phyloP scores from a whole-genome alignment of 148 eudicot species.

The Agrostemma githago region DNA sequence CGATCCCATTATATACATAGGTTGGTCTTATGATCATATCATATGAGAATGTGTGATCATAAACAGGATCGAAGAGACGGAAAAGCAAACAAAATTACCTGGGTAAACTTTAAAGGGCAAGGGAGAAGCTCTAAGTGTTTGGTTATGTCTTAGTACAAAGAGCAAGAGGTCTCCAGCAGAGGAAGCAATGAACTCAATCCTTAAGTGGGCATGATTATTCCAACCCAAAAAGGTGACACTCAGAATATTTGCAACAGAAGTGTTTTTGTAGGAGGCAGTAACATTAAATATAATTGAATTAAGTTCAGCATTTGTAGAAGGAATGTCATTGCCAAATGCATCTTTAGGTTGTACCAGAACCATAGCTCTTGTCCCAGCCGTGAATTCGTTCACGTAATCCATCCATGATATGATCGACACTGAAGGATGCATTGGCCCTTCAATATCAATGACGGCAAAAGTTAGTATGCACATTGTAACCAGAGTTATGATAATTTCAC shows the following conservation, averaged over 20 bases:
- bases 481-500: neutral
- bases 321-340: conserved; percentile 80
- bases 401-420: conserved; percentile 68
- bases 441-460: conserved; percentile 11
- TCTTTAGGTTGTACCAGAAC: conserved; percentile 71
- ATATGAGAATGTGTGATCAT: neutral
- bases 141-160: conserved; percentile 45
- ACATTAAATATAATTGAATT: conserved; percentile 35
- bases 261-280: conserved; percentile 46
- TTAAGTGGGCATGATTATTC: conserved; percentile 48
- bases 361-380: conserved; percentile 56
- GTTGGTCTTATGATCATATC: neutral
- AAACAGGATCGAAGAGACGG: neutral
- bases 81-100: conserved; percentile 36
- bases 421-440: conserved; percentile 72
- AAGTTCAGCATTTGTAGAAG: conserved; percentile 41
- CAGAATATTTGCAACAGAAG: conserved; percentile 41
- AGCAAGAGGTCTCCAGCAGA: conserved; percentile 70
- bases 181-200: conserved; percentile 55
- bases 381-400: conserved; percentile 53
- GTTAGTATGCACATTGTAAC: neutral
- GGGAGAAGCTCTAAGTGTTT: conserved; percentile 64
- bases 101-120: conserved; percentile 70
- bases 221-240: conserved; percentile 51
- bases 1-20: no score